Evolutionary conservation across 768 basidiomycete genomes (phyloP).

Genomic region (Hygrophorus pudorinus): DNA sequence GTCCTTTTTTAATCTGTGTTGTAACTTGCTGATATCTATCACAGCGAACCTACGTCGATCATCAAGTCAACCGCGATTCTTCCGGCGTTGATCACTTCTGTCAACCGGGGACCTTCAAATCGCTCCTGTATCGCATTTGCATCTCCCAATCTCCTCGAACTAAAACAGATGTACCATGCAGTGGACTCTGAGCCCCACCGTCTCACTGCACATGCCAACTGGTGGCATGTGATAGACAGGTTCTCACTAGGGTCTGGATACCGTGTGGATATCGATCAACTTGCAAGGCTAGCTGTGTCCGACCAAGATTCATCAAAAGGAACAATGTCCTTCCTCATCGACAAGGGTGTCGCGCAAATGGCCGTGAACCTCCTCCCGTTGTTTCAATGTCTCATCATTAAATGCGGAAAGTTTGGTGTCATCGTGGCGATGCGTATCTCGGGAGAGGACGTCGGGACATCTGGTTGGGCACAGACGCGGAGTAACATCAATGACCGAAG

Average conservation of each 20-base stretch:
- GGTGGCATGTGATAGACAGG: constrained; percentile 59
- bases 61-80: constrained; percentile 67
- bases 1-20: constrained; percentile 15
- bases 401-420: constrained; percentile 68
- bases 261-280: constrained; percentile 52
- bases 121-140: constrained; percentile 53
- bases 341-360: constrained; percentile 69
- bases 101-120: constrained; percentile 13
- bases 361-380: constrained; percentile 76
- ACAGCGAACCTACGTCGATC: constrained; percentile 92
- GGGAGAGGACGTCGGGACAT: constrained; percentile 26
- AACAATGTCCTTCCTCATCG: constrained; percentile 52
- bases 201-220: constrained; percentile 41
- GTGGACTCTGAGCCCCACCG: constrained; percentile 34
- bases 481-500: constrained; percentile 37
- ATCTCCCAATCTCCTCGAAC: constrained; percentile 82
- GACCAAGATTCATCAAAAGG: constrained; percentile 29
- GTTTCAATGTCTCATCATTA: constrained; percentile 77
- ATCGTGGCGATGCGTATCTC: constrained; percentile 50
- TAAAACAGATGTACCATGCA: constrained; percentile 46
- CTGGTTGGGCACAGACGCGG: constrained; percentile 40
- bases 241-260: constrained; percentile 61
- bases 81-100: constrained; percentile 40
- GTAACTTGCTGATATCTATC: neutral
- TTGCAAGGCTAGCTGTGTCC: constrained; percentile 37